A percentile compares a stretch with the other conserved stretches of the same genome.
Conservation (phyloP, 768 basidiomycete species). For the Rhodotorula kratochvilovae region DNA sequence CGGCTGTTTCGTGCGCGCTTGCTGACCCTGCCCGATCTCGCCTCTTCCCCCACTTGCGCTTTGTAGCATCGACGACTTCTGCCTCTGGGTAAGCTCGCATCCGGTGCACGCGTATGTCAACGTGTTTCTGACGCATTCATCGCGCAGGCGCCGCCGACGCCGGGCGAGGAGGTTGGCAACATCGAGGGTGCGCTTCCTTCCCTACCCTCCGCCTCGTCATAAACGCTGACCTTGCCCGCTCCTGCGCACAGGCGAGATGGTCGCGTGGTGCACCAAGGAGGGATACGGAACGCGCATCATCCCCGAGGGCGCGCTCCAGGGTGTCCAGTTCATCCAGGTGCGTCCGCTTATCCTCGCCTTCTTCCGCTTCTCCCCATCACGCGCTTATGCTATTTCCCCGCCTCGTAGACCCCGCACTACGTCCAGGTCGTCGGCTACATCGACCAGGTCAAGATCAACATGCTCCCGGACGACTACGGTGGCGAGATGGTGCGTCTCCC, state of each 20-base stretch:
- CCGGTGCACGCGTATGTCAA: not conserved
- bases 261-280: slow-evolving; percentile 47
- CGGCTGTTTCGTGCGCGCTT: not conserved
- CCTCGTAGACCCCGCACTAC: slow-evolving; percentile 50
- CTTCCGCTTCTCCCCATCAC: too few relatives aligned
- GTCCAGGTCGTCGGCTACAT: slow-evolving; percentile 58
- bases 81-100: not conserved
- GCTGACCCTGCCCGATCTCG: not conserved
- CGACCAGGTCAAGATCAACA: slow-evolving; percentile 60
- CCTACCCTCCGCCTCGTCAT: not conserved
- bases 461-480: slow-evolving; percentile 58
- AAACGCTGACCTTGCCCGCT: not conserved
- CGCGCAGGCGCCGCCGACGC: slow-evolving; percentile 33
- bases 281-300: slow-evolving; percentile 69
- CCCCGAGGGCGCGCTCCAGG: slow-evolving; percentile 61
- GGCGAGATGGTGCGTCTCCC: slow-evolving; percentile 67
- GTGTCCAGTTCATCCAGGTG: slow-evolving; percentile 58
- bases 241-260: slow-evolving; percentile 37
- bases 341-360: not conserved
- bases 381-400: not conserved
- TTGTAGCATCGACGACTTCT: slow-evolving; percentile 3
- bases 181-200: slow-evolving; percentile 33
- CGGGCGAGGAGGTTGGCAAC: slow-evolving; percentile 33
- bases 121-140: not conserved
- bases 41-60: not conserved